Evolutionary conservation across 768 basidiomycete genomes (phyloP).

Genomic region (Pleurotus pulmonarius): DNA sequence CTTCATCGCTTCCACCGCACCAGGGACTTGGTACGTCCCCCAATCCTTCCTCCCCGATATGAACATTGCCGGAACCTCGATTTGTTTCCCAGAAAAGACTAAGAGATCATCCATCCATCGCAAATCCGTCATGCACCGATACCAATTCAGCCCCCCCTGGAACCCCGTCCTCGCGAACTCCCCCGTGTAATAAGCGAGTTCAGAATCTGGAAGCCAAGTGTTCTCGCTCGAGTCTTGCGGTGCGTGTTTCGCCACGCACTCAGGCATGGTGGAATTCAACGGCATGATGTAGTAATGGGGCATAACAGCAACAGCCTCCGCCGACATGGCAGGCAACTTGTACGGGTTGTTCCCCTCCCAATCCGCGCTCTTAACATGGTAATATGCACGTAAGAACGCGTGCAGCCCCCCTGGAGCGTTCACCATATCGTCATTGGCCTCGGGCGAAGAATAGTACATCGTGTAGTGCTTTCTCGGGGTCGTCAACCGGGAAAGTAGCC

Average conservation of each 20-base stretch:
- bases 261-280: slow-evolving; percentile 47
- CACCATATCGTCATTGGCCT: slow-evolving; percentile 44
- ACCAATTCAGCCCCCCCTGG: slow-evolving; percentile 60
- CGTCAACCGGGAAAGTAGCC: slow-evolving; percentile 31
- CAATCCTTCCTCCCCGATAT: slow-evolving; percentile 36
- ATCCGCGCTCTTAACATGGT: slow-evolving; percentile 57
- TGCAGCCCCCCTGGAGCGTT: slow-evolving; percentile 40
- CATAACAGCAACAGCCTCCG: slow-evolving; percentile 32
- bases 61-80: slow-evolving; percentile 55
- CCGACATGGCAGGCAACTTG: slow-evolving; percentile 29
- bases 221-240: slow-evolving; percentile 26
- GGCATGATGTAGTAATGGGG: slow-evolving; percentile 66
- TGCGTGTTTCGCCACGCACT: slow-evolving; percentile 32
- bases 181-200: slow-evolving; percentile 43
- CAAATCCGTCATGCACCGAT: slow-evolving; percentile 37
- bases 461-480: slow-evolving; percentile 60
- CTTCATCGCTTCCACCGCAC: slow-evolving; percentile 37
- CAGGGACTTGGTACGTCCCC: slow-evolving; percentile 12
- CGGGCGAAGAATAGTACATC: slow-evolving; percentile 42
- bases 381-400: slow-evolving; percentile 50
- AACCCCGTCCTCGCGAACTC: slow-evolving; percentile 54
- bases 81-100: slow-evolving; percentile 40
- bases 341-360: slow-evolving; percentile 39
- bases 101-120: slow-evolving; percentile 35
- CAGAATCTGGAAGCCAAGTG: slow-evolving; percentile 46